Evolutionary conservation across 2,329 filamentous ascomycete species (phyloP).

Genomic region (Cytospora piceicola): DNA sequence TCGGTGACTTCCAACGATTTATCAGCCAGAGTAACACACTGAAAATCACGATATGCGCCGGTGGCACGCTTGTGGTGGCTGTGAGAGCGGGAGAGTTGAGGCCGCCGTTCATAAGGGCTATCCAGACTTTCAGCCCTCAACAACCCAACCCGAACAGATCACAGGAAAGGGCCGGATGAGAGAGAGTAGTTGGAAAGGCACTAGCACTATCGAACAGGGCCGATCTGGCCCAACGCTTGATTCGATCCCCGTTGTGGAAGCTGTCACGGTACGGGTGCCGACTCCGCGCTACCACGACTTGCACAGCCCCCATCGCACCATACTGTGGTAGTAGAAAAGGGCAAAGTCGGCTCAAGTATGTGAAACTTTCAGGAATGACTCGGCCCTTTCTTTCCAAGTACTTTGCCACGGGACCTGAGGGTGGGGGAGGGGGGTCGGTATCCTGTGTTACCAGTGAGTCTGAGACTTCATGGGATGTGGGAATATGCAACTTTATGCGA

Average conservation of each 20-base stretch:
- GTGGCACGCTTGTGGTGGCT: conserved; percentile 25
- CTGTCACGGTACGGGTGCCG: conserved; percentile 1
- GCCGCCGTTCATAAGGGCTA: background rate
- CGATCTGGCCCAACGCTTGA: background rate
- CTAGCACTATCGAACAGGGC: background rate
- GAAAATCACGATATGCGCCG: background rate
- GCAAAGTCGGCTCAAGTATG: conserved; percentile 17
- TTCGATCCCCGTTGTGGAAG: background rate
- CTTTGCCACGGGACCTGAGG: conserved; percentile 12
- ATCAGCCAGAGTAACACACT: background rate
- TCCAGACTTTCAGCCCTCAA: background rate
- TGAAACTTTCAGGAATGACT: background rate
- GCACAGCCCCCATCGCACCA: conserved; percentile 22
- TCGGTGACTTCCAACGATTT: background rate
- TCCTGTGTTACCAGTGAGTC: background rate
- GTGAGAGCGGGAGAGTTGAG: conserved; percentile 14
- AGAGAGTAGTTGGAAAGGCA: too few species aligned
- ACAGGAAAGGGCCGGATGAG: too few species aligned
- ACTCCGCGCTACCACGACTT: conserved; percentile 5
- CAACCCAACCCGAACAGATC: background rate
- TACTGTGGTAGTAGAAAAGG: background rate
- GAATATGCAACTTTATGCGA: too few species aligned
- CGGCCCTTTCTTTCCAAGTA: too few species aligned
- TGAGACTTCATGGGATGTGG: conserved; percentile 16
- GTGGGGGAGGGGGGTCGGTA: background rate